Base-by-base conservation (phyloP, 2,329 filamentous ascomycete species). In the Ophiocordyceps camponoti-leonardi region DNA sequence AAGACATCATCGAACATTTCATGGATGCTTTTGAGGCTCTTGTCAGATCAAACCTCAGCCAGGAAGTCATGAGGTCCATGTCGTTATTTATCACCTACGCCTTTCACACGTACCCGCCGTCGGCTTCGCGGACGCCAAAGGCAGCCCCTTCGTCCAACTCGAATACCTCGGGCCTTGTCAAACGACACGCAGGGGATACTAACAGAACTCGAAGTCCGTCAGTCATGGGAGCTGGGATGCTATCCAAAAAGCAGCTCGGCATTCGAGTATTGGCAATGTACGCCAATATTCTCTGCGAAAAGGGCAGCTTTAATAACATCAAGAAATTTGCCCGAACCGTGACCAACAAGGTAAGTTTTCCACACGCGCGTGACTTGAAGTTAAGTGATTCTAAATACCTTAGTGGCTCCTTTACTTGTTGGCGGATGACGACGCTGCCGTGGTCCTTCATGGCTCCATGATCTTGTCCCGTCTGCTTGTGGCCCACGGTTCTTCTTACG, bases 1-100 rank as follows among this genome's bases (percentile, higher is more conserved):
- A 77, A 45, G 79, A 85, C 28, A 78, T 85, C 0, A 70, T 94
- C 45, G 77, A 77, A 0, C 75, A 83, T 47, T 93, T 94, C 52
- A 74, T 94, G 54, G 69, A 73, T 28, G 82, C 90, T 0, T 83
- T 98, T 50, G 81, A 81, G 55, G 79, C 79, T 13, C 72, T 98
- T 5, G 75, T 95, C 28, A 81, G 80, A 50, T 84, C 80, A 50
- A 90, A 84, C 54, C 76, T 88, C 52, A 88, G 83, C 44, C 81
- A 84, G 16, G 86, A 94, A 58, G 80, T 90, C 23, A 80, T 94
- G 57, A 79, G 90, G 33, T 86, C 86, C 2, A 67, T 98, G 41
- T 86, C 92, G 2, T 72, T 96, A 20, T 96, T 94, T 57, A 83
- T 98, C 51, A 95, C 90, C 0, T 98, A 92, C 59, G 82, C 86